These are phyloP conservation scores for Caryocar brasiliense DNA, from an alignment of 441 rosid genomes.

Conservation along the genomic window DNA sequence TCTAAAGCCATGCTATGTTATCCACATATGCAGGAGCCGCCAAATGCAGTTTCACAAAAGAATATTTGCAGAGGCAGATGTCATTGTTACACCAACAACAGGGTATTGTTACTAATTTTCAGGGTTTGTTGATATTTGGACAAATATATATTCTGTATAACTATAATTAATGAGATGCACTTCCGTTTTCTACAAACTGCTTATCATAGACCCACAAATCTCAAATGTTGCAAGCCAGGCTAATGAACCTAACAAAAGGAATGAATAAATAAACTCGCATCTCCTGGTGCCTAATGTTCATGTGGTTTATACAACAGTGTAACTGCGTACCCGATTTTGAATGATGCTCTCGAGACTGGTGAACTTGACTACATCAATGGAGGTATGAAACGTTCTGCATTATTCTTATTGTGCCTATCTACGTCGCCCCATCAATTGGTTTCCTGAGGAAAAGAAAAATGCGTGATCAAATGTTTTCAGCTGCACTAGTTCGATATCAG, in stretches of 20 bases:
- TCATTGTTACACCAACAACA: slow-evolving; percentile 64
- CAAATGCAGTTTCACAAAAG: slow-evolving; percentile 40
- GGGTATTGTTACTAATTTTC: slow-evolving; percentile 31
- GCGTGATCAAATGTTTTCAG: too few relatives aligned
- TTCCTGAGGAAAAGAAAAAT: too few relatives aligned
- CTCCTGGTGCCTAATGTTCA: background rate
- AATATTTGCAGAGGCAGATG: slow-evolving; percentile 47
- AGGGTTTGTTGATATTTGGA: too few relatives aligned
- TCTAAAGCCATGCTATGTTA: background rate
- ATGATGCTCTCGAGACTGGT: slow-evolving; percentile 45
- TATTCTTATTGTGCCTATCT: background rate
- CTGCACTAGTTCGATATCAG: slow-evolving; percentile 58
- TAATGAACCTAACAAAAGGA: too few relatives aligned
- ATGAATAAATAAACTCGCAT: too few relatives aligned
- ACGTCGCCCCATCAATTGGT: too few relatives aligned
- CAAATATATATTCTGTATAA: too few relatives aligned
- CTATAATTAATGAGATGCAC: too few relatives aligned
- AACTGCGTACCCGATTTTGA: slow-evolving; percentile 46
- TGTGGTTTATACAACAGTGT: slow-evolving; percentile 29
- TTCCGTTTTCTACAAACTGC: too few relatives aligned
- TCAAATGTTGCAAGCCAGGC: too few relatives aligned
- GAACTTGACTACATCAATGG: slow-evolving; percentile 70
- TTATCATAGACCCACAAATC: too few relatives aligned
- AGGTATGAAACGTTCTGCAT: slow-evolving; percentile 26
- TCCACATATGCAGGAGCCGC: slow-evolving; percentile 37